phyloP scores from a whole-genome alignment of 495 filamentous ascomycete species.

The Talaromyces thailandensis region DNA sequence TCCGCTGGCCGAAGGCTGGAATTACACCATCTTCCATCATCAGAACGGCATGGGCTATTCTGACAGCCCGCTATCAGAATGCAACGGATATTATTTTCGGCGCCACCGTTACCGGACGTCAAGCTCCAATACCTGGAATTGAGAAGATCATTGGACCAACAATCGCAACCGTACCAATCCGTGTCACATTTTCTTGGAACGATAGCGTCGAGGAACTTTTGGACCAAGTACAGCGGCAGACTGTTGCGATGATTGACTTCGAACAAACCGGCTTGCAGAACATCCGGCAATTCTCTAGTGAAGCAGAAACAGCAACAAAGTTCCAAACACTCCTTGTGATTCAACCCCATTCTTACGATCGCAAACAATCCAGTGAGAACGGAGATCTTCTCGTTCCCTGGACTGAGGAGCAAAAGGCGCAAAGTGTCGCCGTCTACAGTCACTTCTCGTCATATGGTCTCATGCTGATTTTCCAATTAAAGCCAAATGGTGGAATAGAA shows the following conservation, averaged over 20 bases:
- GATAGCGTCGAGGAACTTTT: not conserved
- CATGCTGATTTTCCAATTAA: no score
- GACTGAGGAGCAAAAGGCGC: no score
- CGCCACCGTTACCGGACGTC: slow-evolving; percentile 17
- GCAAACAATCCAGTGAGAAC: no score
- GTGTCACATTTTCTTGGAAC: not conserved
- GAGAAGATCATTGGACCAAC: slow-evolving; percentile 4
- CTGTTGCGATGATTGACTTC: slow-evolving; percentile 18
- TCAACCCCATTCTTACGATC: no score
- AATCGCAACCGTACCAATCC: slow-evolving; percentile 3
- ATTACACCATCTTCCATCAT: slow-evolving; percentile 14
- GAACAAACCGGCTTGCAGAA: not conserved
- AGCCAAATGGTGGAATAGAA: no score
- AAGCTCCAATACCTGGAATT: slow-evolving; percentile 4
- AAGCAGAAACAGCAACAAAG: slow-evolving; percentile 7
- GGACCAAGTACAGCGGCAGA: not conserved
- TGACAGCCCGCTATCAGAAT: slow-evolving; percentile 26
- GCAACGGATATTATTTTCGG: slow-evolving; percentile 34
- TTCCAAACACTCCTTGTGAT: slow-evolving; percentile 44
- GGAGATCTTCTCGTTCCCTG: no score
- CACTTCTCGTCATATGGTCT: no score
- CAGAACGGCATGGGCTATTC: slow-evolving; percentile 31
- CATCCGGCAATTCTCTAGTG: not conserved
- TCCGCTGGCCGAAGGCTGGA: not conserved
- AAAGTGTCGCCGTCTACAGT: no score